phyloP scores from a whole-genome alignment of 2,329 filamentous ascomycete genomes.

The Talaromyces islandicus region DNA sequence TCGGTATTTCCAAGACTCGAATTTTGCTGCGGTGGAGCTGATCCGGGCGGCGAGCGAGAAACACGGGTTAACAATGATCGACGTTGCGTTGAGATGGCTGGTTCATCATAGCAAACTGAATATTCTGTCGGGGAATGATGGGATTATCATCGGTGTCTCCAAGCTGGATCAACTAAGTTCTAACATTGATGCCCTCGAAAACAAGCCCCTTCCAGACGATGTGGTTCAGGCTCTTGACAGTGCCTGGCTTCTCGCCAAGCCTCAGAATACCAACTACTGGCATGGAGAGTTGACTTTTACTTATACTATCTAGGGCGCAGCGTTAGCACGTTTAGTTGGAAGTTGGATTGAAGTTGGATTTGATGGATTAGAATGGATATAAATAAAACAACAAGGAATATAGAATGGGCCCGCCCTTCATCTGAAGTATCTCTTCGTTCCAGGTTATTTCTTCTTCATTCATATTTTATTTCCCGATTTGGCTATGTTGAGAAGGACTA shows the following conservation, averaged over 20 bases:
- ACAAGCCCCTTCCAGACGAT: constrained; percentile 34
- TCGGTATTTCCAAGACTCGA: constrained; percentile 38
- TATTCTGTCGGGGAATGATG: constrained; percentile 22
- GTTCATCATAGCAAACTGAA: constrained; percentile 36
- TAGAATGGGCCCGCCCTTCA: no score
- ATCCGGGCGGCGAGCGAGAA: constrained; percentile 31
- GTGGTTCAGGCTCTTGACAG: constrained; percentile 33
- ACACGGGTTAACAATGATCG: constrained; percentile 36
- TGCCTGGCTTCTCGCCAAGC: not conserved
- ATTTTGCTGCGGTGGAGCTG: constrained; percentile 39
- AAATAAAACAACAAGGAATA: no score
- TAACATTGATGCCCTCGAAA: constrained; percentile 33
- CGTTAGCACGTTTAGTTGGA: not conserved
- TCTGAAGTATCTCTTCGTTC: no score
- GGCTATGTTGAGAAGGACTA: no score
- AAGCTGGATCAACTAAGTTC: constrained; percentile 30
- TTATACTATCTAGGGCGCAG: not conserved
- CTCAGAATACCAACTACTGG: not conserved
- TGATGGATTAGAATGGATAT: no score
- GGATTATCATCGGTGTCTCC: constrained; percentile 35
- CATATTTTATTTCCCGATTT: no score
- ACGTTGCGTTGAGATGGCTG: constrained; percentile 43
- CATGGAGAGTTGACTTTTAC: not conserved
- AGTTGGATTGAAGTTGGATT: no score
- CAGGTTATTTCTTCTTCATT: no score